Evolutionary conservation across 371 early-diverging fungal species (phyloP).

Genomic region (Mortierella polycephala): DNA sequence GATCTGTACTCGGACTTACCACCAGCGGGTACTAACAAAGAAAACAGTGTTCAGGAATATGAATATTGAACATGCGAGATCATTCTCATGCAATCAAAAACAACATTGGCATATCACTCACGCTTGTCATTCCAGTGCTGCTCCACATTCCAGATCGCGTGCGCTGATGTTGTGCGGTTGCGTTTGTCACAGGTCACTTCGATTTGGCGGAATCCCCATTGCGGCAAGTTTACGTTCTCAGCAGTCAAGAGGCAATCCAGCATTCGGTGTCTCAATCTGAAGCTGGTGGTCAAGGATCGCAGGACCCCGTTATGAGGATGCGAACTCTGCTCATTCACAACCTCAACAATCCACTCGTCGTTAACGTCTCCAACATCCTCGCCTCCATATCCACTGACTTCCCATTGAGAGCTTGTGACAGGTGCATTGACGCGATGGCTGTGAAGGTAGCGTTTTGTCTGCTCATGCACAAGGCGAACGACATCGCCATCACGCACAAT

Average conservation of each 20-base stretch:
- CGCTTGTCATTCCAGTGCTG: constrained; percentile 79
- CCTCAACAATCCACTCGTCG: constrained; percentile 93
- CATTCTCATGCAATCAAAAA: not conserved
- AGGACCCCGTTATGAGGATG: constrained; percentile 60
- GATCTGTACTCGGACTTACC: constrained; percentile 67
- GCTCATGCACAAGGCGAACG: constrained; percentile 84
- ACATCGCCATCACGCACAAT: constrained; percentile 83
- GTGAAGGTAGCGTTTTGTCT: constrained; percentile 86
- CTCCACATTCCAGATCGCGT: constrained; percentile 98
- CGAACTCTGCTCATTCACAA: constrained; percentile 68
- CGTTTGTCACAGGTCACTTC: constrained; percentile 92
- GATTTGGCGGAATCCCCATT: constrained; percentile 99
- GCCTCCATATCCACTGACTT: constrained; percentile 90
- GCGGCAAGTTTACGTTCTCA: constrained; percentile 85
- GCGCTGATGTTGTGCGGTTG: constrained; percentile 65
- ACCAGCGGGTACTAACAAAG: constrained; percentile 67
- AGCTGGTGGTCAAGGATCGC: constrained; percentile 85
- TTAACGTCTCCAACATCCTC: constrained; percentile 78
- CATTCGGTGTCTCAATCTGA: constrained; percentile 85
- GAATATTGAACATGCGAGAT: not conserved
- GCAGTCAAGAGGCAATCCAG: constrained; percentile 88
- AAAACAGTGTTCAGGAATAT: not conserved
- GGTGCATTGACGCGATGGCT: constrained; percentile 88
- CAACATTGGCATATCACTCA: constrained; percentile 13
- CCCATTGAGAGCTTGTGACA: constrained; percentile 82